These are phyloP conservation scores for Brachypodium distachyon DNA, from an alignment of 202 grass and related monocot genomes.

Conservation along the genomic window DNA sequence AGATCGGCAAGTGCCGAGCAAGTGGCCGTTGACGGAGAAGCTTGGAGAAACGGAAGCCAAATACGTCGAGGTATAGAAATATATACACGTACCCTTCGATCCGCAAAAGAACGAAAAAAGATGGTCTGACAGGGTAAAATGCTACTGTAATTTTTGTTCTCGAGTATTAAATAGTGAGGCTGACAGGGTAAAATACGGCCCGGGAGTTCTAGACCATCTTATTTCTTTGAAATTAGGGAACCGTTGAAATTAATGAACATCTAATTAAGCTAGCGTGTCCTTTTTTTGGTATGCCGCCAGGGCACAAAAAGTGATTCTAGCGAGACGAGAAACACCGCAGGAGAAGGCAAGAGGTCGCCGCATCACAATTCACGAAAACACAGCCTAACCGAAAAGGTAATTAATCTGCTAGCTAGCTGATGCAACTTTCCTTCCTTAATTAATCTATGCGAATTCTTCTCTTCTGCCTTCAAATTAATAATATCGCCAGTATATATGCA, in stretches of 20 bases:
- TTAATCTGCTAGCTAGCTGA: not conserved
- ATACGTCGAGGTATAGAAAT: not conserved
- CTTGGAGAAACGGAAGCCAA: not conserved
- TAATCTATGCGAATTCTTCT: too few species aligned
- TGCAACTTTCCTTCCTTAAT: not conserved
- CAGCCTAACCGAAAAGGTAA: conserved; percentile 14
- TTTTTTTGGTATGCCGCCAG: too few species aligned
- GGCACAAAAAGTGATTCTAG: not conserved
- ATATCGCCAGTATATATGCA: not conserved
- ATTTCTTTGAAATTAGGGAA: not conserved
- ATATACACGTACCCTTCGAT: too few species aligned
- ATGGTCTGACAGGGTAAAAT: not conserved
- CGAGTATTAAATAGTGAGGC: too few species aligned
- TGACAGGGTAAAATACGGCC: not conserved
- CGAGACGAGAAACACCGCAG: not conserved
- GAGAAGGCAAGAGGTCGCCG: not conserved
- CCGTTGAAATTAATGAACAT: too few species aligned
- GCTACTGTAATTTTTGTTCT: too few species aligned
- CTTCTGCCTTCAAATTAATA: too few species aligned
- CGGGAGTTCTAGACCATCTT: not conserved
- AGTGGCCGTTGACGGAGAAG: not conserved
- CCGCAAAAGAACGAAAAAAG: too few species aligned
- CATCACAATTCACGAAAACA: not conserved
- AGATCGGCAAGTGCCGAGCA: too few species aligned
- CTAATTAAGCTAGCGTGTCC: too few species aligned